These are phyloP conservation scores for Fistulinella prunicolor DNA, from an alignment of 768 basidiomycete genomes.

Conservation along the genomic window DNA sequence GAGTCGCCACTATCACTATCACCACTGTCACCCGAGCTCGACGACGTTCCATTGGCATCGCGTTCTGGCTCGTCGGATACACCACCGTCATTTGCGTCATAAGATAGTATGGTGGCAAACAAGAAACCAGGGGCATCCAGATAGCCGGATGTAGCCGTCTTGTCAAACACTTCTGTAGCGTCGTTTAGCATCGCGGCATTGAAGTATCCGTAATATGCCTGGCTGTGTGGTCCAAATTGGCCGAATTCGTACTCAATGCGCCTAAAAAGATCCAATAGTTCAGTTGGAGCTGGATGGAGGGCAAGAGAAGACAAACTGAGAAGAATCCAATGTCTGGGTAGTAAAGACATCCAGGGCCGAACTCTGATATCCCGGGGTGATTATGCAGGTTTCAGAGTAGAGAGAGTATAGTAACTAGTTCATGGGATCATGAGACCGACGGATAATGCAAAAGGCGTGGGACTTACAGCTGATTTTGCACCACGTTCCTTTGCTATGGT, in stretches of 20 bases:
- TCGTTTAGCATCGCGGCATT: slow-evolving; percentile 63
- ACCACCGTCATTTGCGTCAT: slow-evolving; percentile 50
- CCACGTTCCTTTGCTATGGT: slow-evolving; percentile 76
- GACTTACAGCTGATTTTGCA: slow-evolving; percentile 72
- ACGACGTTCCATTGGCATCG: slow-evolving; percentile 17
- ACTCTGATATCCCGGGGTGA: slow-evolving; percentile 69
- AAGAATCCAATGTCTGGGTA: slow-evolving; percentile 58
- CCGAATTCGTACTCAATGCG: slow-evolving; percentile 58
- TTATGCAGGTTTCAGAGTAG: slow-evolving; percentile 66
- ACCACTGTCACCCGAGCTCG: slow-evolving; percentile 10
- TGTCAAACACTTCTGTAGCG: slow-evolving; percentile 41
- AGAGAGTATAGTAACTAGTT: slow-evolving; percentile 74
- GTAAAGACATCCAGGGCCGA: slow-evolving; percentile 76
- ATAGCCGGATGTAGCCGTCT: slow-evolving; percentile 41
- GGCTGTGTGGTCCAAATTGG: slow-evolving; percentile 53
- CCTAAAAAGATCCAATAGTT: slow-evolving; percentile 25
- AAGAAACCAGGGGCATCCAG: slow-evolving; percentile 57
- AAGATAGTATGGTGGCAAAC: slow-evolving; percentile 64
- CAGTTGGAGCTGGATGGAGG: background rate
- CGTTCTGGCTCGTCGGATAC: slow-evolving; percentile 7
- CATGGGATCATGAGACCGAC: slow-evolving; percentile 1
- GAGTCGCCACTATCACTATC: too few relatives aligned
- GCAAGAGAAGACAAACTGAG: slow-evolving; percentile 42
- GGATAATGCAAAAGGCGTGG: background rate
- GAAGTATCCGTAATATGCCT: slow-evolving; percentile 51